Evolutionary conservation across 1,139 yeast species (phyloP), one percentile per base, ranked within the genome.

Genomic region (Suhomyces coccinellae): DNA sequence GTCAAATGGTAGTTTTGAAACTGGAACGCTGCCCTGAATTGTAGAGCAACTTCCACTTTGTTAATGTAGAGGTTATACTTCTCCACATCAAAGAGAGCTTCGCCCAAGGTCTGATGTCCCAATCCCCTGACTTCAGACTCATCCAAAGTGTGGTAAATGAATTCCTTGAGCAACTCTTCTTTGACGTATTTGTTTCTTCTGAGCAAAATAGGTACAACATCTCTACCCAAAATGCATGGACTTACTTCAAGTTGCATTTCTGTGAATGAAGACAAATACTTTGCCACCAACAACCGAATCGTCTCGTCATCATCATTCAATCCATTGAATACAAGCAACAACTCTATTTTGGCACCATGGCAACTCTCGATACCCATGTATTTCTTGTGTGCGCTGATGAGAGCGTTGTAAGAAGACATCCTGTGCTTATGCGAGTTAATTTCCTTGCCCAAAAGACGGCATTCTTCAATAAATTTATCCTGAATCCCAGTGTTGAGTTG

Each of bases 261-360:
- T 22, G 70, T 52, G 11, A 57, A 48, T 15, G 41, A n/a, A 3
- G 68, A 60, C 12, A 77, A 50, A 44, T 62, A 64, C 3, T 51
- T 36, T 0, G 82, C 63, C 0, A 80, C 71, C 3, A 56, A 24
- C 1, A 53, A 50, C 53, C 86, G 64, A 11, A 82, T 66, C 9
- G 66, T 75, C 8, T 69, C 74, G 51, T 83, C 87, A 55, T 85
- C 93, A 59, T 86, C 95, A 42, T 72, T 67, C 13, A 83, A 59
- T 48, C 69, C 75, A 13, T 36, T 31, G 15, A 44, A 36, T 10
- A 53, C 39, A 33, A 54, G 44, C 7, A 41, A 14, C 8, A 39
- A n/a, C 17, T 38, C 47, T 30, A 47, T 36, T 17, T 20, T 26
- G 10, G 46, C 34, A 14, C 33, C 39, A 12, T 37, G 33, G 6